Percentiles rank a stretch among this genome's conserved stretches.
Conservation (phyloP, 1,284 basidiomycete species). For the Paramarasmius palmivorus region DNA sequence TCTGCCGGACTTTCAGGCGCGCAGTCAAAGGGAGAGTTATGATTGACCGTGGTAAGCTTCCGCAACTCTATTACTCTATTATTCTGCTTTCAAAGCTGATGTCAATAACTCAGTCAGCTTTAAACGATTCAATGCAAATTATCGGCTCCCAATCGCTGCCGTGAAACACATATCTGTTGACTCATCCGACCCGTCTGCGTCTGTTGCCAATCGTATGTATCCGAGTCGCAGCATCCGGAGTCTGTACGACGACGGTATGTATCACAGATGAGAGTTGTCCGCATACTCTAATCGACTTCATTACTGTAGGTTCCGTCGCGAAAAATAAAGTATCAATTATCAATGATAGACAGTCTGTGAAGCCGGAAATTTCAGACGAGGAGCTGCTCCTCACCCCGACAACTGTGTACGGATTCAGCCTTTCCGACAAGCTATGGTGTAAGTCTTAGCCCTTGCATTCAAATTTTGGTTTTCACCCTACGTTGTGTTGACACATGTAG, state of each 20-base stretch:
- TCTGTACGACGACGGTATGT: not conserved
- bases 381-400: conserved; percentile 57
- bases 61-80: too few species aligned
- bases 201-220: too few species aligned
- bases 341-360: conserved; percentile 16
- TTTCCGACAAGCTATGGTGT: conserved; percentile 62
- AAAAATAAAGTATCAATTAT: conserved; percentile 25
- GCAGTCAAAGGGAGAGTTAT: conserved; percentile 51
- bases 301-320: conserved; percentile 18
- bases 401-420: conserved; percentile 58
- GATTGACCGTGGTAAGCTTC: conserved; percentile 54
- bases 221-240: not conserved
- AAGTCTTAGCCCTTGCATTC: conserved; percentile 22
- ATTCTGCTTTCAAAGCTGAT: too few species aligned
- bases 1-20: conserved; percentile 27
- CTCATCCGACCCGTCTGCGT: not conserved
- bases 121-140: conserved; percentile 47
- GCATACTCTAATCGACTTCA: not conserved
- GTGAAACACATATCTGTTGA: conserved; percentile 11
- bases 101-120: conserved; percentile 37
- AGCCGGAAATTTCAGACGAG: conserved; percentile 44
- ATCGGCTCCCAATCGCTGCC: conserved; percentile 38
- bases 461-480: not conserved
- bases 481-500: conserved; percentile 28
- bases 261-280: conserved; percentile 2